Evolutionary conservation across 495 filamentous ascomycete genomes (phyloP), one percentile per base, ranked within the genome.

Genomic region (Xylaria venustula): DNA sequence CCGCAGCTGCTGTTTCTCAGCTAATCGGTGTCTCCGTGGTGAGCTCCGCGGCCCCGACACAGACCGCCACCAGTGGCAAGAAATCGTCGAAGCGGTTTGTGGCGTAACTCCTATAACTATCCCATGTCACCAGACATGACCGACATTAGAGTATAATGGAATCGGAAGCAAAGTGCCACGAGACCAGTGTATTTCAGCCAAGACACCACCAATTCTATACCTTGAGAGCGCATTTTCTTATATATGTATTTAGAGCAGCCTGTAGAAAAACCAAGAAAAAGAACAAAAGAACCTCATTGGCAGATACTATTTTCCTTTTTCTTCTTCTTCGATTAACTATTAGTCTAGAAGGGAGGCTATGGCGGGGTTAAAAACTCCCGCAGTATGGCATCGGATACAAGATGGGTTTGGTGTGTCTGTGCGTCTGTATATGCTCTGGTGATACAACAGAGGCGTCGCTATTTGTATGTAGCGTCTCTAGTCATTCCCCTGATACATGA

Each of bases 61-160:
- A 54, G 34, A 54, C 51, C 0, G 41, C 42, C 15, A 60, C 57
- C 51, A 65, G 61, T 23, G 62, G 64, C 32, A 60, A 55, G 59
- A 61, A 62, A 17, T 61, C 65, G 15, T 32, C 62, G 4, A 42
- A 23, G n/a, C 9, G 41, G 9, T 65, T 70, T 62, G 9, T 55
- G 17, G 62, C 64, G 5, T 70, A 65, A 20, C 25, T 8, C 50
- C 15, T 28, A 11, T 1, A 23, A 14, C 51, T 42, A n/a, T 54
- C 14, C 23, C 36, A 42, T 20, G 3, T 17, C 22, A 41, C 36
- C 15, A 12, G 51, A 22, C n/a, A n/a, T n/a, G n/a, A 25, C 36
- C 15, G 25, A 15, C 23, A 20, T 54, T 19, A 36, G 12, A 22
- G 26, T 34, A n/a, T 32, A 42, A 1, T n/a, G 11, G 6, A 26